Base-by-base conservation (phyloP, 1,284 basidiomycete species). In the Volvariella volvacea region DNA sequence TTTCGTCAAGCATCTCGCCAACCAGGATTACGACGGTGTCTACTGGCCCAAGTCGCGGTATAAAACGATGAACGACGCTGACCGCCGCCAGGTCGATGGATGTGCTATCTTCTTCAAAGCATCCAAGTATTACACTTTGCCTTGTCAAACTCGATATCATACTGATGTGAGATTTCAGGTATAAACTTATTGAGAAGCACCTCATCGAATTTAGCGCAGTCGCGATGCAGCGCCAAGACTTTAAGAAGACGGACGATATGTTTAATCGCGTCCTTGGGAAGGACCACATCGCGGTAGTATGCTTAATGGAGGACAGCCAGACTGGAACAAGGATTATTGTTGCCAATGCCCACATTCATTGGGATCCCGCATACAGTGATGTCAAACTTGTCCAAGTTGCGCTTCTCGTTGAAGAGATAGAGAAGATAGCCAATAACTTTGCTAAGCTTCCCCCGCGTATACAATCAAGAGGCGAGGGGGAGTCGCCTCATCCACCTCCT, bases 211-310 rank as follows among this genome's bases (percentile, higher is more conserved):
- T 95, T 70, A 92, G 88, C 63, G 81, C 91, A 46, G 78, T 94
- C 48, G 94, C 94, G 4, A 88, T 98, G 75, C 88, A 92, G 58
- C 84, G 92, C 42, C 79, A 86, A 36, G 95, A 99, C 62, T 95
- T 98, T 70, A 93, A 95, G 68, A 95, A 93, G 73, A 96, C 94
- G 3, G 93, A 99, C 59, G 95, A 98, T 68, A 95, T 99, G 92
- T 99, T 98, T 77, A 98, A 98, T 62, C 90, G 96, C 43, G 92
- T 99, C 47, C 82, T 97, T 61, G 89, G 88, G 51, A 92, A 94
- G 63, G 96, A 98, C 66, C 86, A 98, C 61, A 92, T 99, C 52
- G 93, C 92, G 31, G 82, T 94, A 50, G 74, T 95, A 41, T 85
- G 85, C 51, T 74, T 92, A 37, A 75, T 99, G 56, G 96, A 99